phyloP scores from a whole-genome alignment of 2,329 filamentous ascomycete species.

The Cladophialophora psammophila region DNA sequence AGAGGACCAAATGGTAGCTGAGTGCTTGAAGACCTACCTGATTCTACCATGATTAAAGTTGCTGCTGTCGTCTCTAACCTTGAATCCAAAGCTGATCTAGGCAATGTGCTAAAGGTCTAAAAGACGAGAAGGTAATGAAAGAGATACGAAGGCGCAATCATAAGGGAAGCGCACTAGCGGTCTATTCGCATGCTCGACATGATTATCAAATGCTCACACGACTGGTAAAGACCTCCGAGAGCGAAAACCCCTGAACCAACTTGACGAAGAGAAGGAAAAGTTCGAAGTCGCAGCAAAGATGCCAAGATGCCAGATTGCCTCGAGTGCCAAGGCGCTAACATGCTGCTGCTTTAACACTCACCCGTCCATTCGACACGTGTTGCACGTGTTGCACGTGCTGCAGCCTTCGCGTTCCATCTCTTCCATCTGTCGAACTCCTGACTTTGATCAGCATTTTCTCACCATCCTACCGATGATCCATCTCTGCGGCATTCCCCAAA shows the following conservation, averaged over 20 bases:
- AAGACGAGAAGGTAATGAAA: slow-evolving; percentile 4
- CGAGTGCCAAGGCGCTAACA: neutral
- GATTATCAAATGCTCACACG: slow-evolving; percentile 1
- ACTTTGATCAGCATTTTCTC: neutral
- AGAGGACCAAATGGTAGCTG: neutral
- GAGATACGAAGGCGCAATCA: neutral
- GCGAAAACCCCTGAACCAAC: neutral
- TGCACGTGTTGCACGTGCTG: neutral
- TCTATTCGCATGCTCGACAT: slow-evolving; percentile 15
- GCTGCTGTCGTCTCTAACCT: slow-evolving; percentile 1
- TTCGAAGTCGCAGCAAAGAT: neutral
- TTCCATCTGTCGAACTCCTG: neutral
- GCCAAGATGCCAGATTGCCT: neutral
- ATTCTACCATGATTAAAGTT: slow-evolving; percentile 13
- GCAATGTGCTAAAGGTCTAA: neutral
- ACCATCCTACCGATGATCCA: neutral
- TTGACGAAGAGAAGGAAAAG: slow-evolving; percentile 8
- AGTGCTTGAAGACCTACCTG: slow-evolving; percentile 21
- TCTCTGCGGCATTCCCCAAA: neutral
- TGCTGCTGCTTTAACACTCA: neutral
- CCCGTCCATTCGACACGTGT: slow-evolving; percentile 2
- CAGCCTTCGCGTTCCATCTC: slow-evolving; percentile 5
- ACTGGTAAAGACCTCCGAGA: neutral
- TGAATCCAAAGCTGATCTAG: neutral
- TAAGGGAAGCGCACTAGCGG: neutral